phyloP scores from a whole-genome alignment of 805 yeast genomes.

The Monosporozyma unispora region DNA sequence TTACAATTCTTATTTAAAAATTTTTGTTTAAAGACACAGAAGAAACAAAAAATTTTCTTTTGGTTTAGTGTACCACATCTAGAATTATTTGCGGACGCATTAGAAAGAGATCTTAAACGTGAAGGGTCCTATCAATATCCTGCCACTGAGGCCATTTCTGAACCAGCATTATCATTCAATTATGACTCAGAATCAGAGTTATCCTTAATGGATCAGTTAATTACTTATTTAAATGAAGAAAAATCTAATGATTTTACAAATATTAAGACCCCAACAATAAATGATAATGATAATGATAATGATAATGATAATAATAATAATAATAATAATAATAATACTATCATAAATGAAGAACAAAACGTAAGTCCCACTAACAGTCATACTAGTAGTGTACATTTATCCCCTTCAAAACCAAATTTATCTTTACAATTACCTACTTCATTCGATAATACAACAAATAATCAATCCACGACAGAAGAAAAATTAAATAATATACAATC shows the following conservation, averaged over 20 bases:
- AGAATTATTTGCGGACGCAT: slow-evolving; percentile 81
- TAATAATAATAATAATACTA: background rate
- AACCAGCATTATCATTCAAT: slow-evolving; percentile 72
- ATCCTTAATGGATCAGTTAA: slow-evolving; percentile 47
- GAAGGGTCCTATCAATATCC: slow-evolving; percentile 53
- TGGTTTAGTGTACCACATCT: slow-evolving; percentile 97
- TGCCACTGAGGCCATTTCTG: slow-evolving; percentile 62
- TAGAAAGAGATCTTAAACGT: slow-evolving; percentile 83
- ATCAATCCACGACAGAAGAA: background rate
- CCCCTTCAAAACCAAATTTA: background rate
- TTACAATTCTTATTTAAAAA: slow-evolving; percentile 77
- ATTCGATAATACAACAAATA: background rate
- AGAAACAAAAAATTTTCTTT: slow-evolving; percentile 91
- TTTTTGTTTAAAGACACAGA: slow-evolving; percentile 84
- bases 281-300: background rate
- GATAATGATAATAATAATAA: background rate
- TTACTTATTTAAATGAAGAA: background rate
- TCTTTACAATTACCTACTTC: background rate
- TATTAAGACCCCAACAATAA: background rate
- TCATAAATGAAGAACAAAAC: background rate
- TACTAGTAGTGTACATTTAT: background rate
- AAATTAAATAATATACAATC: background rate
- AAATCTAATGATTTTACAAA: background rate
- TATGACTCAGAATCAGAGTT: slow-evolving; percentile 40
- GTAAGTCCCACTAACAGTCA: background rate